Conservation (phyloP, 305 asterid species). For the Plantago coronopus region DNA sequence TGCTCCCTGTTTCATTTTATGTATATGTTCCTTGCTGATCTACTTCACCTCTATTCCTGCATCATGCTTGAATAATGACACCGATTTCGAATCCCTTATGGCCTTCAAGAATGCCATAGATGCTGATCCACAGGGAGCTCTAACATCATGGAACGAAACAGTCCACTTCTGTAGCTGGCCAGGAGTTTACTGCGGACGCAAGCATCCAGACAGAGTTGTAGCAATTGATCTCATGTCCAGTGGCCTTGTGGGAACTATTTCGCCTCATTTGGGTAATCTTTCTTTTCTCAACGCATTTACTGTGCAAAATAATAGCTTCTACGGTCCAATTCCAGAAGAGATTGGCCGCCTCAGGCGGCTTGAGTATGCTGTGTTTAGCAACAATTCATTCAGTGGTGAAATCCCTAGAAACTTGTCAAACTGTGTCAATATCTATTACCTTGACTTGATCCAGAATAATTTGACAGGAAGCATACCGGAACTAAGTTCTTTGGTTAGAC, state of each 20-base stretch:
- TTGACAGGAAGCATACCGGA: constrained; percentile 19
- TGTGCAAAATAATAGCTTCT: constrained; percentile 21
- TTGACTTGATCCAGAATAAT: constrained; percentile 23
- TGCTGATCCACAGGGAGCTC: constrained; percentile 18
- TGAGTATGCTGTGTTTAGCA: constrained; percentile 13
- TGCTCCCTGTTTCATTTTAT: neutral
- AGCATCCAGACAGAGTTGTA: constrained; percentile 22
- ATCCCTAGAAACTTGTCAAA: constrained; percentile 29
- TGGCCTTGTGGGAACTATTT: constrained; percentile 24
- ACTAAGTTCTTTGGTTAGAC: constrained; percentile 21
- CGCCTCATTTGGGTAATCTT: constrained; percentile 34
- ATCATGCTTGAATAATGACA: constrained; percentile 6
- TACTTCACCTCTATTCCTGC: neutral
- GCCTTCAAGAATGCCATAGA: constrained; percentile 23
- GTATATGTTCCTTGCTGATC: neutral
- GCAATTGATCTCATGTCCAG: constrained; percentile 19
- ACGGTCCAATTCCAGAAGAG: constrained; percentile 27
- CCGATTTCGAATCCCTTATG: constrained; percentile 19
- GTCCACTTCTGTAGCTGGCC: constrained; percentile 21
- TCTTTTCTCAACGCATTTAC: constrained; percentile 20
- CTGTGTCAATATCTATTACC: constrained; percentile 24
- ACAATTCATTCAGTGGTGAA: constrained; percentile 26
- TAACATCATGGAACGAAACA: constrained; percentile 25
- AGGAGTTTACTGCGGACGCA: constrained; percentile 24
- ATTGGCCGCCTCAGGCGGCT: constrained; percentile 25